phyloP scores from a whole-genome alignment of 2,329 filamentous ascomycete species.

The Venturia nashicola region DNA sequence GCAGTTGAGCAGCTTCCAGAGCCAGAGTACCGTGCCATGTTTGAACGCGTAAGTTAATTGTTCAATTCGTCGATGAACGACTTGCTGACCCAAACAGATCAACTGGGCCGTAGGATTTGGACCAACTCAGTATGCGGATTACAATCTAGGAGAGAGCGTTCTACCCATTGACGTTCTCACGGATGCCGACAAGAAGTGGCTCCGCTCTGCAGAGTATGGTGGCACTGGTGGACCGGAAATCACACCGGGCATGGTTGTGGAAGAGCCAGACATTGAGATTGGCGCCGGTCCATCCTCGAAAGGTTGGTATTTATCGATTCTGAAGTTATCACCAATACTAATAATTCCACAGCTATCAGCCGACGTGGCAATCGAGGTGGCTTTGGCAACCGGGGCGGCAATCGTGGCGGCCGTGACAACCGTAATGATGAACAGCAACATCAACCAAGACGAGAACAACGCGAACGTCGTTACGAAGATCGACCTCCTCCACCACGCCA shows the following conservation, averaged over 20 bases:
- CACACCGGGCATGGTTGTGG: slow-evolving; percentile 73
- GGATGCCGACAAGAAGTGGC: slow-evolving; percentile 95
- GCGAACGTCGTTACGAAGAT: slow-evolving; percentile 2
- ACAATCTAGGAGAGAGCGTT: slow-evolving; percentile 78
- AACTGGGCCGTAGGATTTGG: slow-evolving; percentile 97
- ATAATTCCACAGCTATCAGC: slow-evolving; percentile 16
- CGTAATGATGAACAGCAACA: slow-evolving; percentile 1
- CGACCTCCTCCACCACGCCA: slow-evolving; percentile 14
- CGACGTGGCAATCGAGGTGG: slow-evolving; percentile 7
- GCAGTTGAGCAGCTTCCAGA: slow-evolving; percentile 73
- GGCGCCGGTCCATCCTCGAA: slow-evolving; percentile 95
- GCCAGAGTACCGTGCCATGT: slow-evolving; percentile 34
- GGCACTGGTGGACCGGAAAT: slow-evolving; percentile 78
- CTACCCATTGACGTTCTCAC: slow-evolving; percentile 90
- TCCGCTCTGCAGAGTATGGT: slow-evolving; percentile 84
- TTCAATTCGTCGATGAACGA: slow-evolving; percentile 11
- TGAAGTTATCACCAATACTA: slow-evolving; percentile 12
- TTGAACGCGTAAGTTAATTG: slow-evolving; percentile 8
- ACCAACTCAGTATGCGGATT: slow-evolving; percentile 93
- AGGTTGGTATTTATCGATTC: slow-evolving; percentile 29
- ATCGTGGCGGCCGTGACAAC: slow-evolving; percentile 5
- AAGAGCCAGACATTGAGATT: slow-evolving; percentile 98
- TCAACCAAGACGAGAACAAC: neutral
- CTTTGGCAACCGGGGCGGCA: neutral
- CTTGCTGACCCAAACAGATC: slow-evolving; percentile 42